Percentiles rank a stretch among this genome's conserved stretches.
These are phyloP conservation scores for Trichoderma cornu-damae DNA, from an alignment of 2,329 filamentous ascomycete genomes.

Conservation along the genomic window DNA sequence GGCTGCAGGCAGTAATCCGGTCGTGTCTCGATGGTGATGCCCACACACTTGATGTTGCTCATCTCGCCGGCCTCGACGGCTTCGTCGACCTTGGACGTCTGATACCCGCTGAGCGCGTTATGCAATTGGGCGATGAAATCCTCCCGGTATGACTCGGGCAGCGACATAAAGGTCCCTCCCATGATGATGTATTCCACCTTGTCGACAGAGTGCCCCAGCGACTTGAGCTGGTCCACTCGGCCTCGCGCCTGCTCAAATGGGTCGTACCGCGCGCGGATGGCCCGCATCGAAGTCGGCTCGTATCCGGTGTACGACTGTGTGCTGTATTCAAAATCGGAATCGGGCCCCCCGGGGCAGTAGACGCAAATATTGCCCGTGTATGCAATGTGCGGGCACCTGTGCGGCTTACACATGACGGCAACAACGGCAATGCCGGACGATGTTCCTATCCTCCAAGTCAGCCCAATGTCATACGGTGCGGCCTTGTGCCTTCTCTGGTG, in stretches of 20 bases:
- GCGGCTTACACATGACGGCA: constrained; percentile 99
- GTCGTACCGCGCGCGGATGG: constrained; percentile 93
- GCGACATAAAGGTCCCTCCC: constrained; percentile 98
- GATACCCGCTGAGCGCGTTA: constrained; percentile 94
- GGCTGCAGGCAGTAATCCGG: constrained; percentile 95
- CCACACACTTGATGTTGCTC: constrained; percentile 96
- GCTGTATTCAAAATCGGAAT: constrained; percentile 98
- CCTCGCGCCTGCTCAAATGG: constrained; percentile 96
- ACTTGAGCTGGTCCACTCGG: constrained; percentile 93
- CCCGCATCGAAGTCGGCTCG: constrained; percentile 96
- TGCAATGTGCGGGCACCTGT: constrained; percentile 93
- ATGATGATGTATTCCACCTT: constrained; percentile 99
- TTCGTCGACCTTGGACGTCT: constrained; percentile 90
- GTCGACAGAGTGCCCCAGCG: constrained; percentile 91
- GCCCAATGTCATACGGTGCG: too few species aligned
- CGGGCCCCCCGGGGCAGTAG: constrained; percentile 94
- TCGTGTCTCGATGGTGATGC: constrained; percentile 95
- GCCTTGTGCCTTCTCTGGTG: neutral
- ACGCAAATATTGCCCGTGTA: constrained; percentile 99
- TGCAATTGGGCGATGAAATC: constrained; percentile 93
- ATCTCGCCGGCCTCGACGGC: constrained; percentile 91
- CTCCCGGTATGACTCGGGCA: constrained; percentile 82
- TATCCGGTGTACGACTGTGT: constrained; percentile 99
- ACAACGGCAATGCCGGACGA: constrained; percentile 97
- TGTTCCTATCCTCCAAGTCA: constrained; percentile 54